These are phyloP conservation scores for Trichoderma endophyticum DNA, from an alignment of 2,329 filamentous ascomycete species.

Conservation along the genomic window DNA sequence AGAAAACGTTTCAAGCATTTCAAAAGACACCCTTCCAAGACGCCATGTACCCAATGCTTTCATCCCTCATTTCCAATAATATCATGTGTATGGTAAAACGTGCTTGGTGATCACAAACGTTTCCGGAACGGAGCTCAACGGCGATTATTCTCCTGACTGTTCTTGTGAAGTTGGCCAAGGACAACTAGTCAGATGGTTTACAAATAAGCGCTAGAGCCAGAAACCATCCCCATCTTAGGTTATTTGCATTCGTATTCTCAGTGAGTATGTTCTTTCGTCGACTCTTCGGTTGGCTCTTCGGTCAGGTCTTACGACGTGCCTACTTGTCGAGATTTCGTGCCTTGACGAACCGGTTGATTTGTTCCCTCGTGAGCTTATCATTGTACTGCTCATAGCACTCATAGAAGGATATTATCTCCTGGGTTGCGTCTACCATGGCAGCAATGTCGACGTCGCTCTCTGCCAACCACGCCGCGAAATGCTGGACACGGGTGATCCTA, in stretches of 20 bases:
- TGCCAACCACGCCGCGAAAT: conserved; percentile 73
- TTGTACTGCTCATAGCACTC: conserved; percentile 64
- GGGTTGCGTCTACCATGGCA: conserved; percentile 81
- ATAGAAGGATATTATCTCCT: conserved; percentile 88
- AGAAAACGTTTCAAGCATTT: background rate
- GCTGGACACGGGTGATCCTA: conserved; percentile 62
- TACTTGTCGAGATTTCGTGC: conserved; percentile 54
- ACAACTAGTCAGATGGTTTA: background rate
- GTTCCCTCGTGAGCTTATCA: conserved; percentile 56
- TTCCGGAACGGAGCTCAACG: background rate
- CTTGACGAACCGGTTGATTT: conserved; percentile 59
- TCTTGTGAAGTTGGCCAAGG: background rate
- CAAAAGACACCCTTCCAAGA: background rate
- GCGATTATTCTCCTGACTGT: background rate
- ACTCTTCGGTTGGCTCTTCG: background rate
- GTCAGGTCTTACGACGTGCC: background rate
- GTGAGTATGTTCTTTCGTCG: background rate
- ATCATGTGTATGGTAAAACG: background rate
- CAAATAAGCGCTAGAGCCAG: background rate
- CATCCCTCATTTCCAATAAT: background rate
- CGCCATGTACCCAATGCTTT: background rate
- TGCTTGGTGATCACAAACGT: background rate
- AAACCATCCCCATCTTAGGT: background rate
- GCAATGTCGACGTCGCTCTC: conserved; percentile 84
- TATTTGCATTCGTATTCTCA: background rate